phyloP scores from a whole-genome alignment of 1,284 basidiomycete species.

The Cryptococcus jaspeensis region DNA sequence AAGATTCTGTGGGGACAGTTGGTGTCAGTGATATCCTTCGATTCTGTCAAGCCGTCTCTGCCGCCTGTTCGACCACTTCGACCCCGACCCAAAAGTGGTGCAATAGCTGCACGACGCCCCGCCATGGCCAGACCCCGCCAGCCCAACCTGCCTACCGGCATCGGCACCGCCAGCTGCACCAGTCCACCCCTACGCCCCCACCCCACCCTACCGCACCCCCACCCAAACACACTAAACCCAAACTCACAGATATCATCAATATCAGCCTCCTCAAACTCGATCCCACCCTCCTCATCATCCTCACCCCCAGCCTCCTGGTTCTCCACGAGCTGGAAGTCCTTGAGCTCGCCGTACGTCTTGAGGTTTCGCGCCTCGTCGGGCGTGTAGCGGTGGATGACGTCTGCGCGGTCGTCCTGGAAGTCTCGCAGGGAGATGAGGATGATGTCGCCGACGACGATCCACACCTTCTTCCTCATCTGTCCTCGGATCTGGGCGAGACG shows the following conservation, averaged over 20 bases:
- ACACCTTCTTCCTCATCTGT: conserved; percentile 99
- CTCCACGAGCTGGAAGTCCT: conserved; percentile 98
- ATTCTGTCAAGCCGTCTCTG: no score
- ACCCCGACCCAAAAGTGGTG: no score
- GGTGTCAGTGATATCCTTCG: no score
- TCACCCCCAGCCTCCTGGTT: conserved; percentile 68
- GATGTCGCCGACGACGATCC: conserved; percentile 99
- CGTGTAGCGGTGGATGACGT: conserved; percentile 99
- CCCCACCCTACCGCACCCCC: background rate
- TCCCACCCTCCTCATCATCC: conserved; percentile 72
- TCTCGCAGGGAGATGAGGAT: conserved; percentile 94
- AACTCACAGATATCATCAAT: conserved; percentile 52
- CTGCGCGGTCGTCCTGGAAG: conserved; percentile 99
- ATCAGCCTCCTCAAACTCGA: conserved; percentile 78
- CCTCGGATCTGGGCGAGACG: conserved; percentile 96
- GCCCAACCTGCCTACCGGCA: no score
- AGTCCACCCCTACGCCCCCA: no score
- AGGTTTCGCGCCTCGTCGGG: conserved; percentile 77
- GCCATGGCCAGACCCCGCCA: no score
- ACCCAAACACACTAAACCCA: background rate
- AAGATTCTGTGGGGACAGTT: no score
- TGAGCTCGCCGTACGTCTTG: conserved; percentile 96
- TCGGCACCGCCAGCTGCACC: no score
- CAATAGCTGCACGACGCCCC: no score
- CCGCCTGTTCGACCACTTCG: no score